A percentile compares a stretch with the other conserved stretches of the same genome.
These are phyloP conservation scores for Clathrospora elynae DNA, from an alignment of 2,329 filamentous ascomycete genomes.

Conservation along the genomic window DNA sequence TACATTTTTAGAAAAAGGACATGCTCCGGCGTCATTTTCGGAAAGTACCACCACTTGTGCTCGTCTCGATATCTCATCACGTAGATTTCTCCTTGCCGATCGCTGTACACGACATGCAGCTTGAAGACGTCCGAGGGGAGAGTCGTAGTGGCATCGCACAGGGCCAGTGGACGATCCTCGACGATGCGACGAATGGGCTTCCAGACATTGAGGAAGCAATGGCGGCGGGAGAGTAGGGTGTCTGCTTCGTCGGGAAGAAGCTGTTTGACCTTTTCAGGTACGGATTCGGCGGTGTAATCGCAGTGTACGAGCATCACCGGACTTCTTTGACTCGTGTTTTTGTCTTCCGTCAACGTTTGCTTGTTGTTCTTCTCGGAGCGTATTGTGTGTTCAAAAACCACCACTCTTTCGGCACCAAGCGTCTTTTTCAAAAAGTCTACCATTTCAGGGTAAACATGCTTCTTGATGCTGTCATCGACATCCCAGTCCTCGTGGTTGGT, in stretches of 20 bases:
- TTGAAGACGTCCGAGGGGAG: conserved; percentile 50
- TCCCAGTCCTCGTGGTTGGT: conserved; percentile 48
- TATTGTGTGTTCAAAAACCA: conserved; percentile 60
- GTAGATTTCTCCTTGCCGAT: conserved; percentile 51
- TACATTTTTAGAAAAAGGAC: conserved; percentile 51
- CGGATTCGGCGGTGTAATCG: conserved; percentile 56
- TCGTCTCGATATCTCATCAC: conserved; percentile 43
- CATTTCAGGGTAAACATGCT: conserved; percentile 54
- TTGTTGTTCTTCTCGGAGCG: conserved; percentile 45
- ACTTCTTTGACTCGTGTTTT: conserved; percentile 46
- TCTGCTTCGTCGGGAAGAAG: conserved; percentile 54
- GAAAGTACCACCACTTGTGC: conserved; percentile 52
- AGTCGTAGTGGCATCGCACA: conserved; percentile 49
- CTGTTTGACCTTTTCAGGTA: conserved; percentile 50
- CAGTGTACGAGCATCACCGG: conserved; percentile 59
- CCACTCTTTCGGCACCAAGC: conserved; percentile 51
- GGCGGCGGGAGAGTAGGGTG: conserved; percentile 51
- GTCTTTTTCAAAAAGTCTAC: conserved; percentile 55
- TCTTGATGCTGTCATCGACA: conserved; percentile 50
- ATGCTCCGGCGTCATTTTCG: conserved; percentile 46
- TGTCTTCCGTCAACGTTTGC: conserved; percentile 45
- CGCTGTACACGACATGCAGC: conserved; percentile 47
- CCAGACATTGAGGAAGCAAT: conserved; percentile 60
- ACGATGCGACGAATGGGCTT: conserved; percentile 53
- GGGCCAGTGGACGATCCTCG: conserved; percentile 50